Percentiles rank a stretch among this genome's conserved stretches.
Evolutionary conservation across 805 yeast species (phyloP).

Genomic region (Groenewaldozyma salmanticensis): DNA sequence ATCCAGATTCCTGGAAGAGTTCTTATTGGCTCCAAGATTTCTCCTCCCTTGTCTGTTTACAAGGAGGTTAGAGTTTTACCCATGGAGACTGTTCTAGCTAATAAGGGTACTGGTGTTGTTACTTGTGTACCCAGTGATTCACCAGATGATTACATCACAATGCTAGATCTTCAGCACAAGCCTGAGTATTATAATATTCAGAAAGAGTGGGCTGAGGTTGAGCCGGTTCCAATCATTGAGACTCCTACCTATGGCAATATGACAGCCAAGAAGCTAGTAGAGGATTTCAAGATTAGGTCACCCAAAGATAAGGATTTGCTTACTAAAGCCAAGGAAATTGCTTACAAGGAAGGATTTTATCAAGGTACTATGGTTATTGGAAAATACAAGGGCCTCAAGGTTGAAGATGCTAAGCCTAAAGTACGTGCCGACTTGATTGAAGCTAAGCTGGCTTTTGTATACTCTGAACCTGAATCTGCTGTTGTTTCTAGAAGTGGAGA

Average conservation of each 20-base stretch:
- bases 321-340: conserved; percentile 86
- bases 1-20: conserved; percentile 55
- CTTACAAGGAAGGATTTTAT: conserved; percentile 95
- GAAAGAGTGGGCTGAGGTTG: conserved; percentile 74
- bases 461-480: conserved; percentile 86
- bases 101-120: conserved; percentile 98
- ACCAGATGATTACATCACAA: conserved; percentile 91
- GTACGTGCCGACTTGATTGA: conserved; percentile 75
- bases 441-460: conserved; percentile 71
- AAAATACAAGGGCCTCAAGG: conserved; percentile 77
- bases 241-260: conserved; percentile 83
- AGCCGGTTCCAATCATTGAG: conserved; percentile 60
- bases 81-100: conserved; percentile 92
- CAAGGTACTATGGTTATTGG: conserved; percentile 78
- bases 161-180: conserved; percentile 73
- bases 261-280: conserved; percentile 76
- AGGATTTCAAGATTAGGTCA: conserved; percentile 82
- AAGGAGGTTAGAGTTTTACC: conserved; percentile 76
- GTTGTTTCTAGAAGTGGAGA: conserved; percentile 96
- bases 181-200: conserved; percentile 84
- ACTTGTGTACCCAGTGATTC: conserved; percentile 99
- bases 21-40: conserved; percentile 77
- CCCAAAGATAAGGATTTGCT: conserved; percentile 85
- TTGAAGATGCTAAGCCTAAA: conserved; percentile 82
- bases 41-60: conserved; percentile 71